These are phyloP conservation scores for Acanthamoeba quina DNA, from an alignment of 208 protist species.

Conservation along the genomic window DNA sequence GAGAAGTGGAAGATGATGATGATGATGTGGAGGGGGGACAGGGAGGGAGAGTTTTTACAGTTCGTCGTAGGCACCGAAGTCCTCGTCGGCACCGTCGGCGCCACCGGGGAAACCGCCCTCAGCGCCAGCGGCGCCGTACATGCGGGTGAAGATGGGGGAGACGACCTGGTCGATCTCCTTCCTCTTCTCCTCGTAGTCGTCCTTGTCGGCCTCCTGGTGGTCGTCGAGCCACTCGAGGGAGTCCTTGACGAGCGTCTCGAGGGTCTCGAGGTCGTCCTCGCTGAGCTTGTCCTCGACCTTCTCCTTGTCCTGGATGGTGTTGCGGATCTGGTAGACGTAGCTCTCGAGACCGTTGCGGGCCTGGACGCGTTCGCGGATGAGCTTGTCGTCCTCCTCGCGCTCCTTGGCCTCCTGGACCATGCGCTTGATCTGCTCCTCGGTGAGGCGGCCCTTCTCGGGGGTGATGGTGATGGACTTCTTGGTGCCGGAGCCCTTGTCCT, in stretches of 20 bases:
- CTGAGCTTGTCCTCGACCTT: conserved; percentile 85
- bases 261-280: conserved; percentile 82
- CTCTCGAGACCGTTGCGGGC: conserved; percentile 95
- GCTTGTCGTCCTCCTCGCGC: conserved; percentile 89
- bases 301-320: conserved; percentile 90
- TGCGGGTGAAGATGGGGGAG: conserved; percentile 91
- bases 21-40: neutral
- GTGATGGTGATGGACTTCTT: conserved; percentile 96
- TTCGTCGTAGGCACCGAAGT: conserved; percentile 75
- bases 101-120: conserved; percentile 41
- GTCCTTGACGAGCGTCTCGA: conserved; percentile 83
- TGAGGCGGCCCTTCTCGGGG: conserved; percentile 90
- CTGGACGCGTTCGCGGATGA: conserved; percentile 92
- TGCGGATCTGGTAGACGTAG: conserved; percentile 89
- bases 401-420: conserved; percentile 96
- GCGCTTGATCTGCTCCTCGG: conserved; percentile 95
- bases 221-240: conserved; percentile 83
- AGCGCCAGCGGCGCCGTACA: conserved; percentile 85
- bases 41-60: conserved; percentile 76
- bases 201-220: conserved; percentile 84
- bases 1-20: too few relatives aligned
- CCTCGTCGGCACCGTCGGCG: conserved; percentile 65
- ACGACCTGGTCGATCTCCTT: conserved; percentile 87
- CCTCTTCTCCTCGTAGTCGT: conserved; percentile 88
- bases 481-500: conserved; percentile 95